Percentiles rank a stretch among this genome's conserved stretches.
Conservation (phyloP, 345 rosid species). For the Linum trigynum region DNA sequence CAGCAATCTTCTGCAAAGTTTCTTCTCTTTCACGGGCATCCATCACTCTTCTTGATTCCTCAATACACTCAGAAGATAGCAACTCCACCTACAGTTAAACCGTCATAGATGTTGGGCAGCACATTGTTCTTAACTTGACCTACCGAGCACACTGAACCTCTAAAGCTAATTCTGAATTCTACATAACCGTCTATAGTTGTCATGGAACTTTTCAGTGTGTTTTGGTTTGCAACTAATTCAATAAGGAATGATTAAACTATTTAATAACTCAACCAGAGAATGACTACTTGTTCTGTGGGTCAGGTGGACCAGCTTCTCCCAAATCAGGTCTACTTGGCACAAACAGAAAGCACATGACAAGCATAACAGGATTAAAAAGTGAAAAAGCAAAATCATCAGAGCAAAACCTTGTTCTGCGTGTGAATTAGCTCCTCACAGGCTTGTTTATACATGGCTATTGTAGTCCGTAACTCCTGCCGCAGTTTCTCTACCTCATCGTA, state of each 20-base stretch:
- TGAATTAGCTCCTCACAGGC: slow-evolving; percentile 69
- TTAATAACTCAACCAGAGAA: no score
- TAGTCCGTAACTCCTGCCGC: slow-evolving; percentile 47
- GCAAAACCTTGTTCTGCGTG: slow-evolving; percentile 55
- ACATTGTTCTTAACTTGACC: not conserved
- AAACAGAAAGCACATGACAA: no score
- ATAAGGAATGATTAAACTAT: no score
- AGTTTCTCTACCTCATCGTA: slow-evolving; percentile 56
- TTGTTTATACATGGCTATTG: slow-evolving; percentile 53
- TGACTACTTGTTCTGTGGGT: no score
- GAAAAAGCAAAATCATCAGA: not conserved
- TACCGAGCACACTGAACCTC: no score
- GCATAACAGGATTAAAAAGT: no score
- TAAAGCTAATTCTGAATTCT: not conserved
- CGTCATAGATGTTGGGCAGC: not conserved
- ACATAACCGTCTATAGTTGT: not conserved
- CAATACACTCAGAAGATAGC: slow-evolving; percentile 58
- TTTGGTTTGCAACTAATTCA: no score
- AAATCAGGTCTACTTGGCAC: no score
- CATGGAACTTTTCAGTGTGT: no score
- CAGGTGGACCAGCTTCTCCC: no score
- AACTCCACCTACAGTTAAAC: slow-evolving; percentile 41
- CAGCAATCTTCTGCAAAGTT: slow-evolving; percentile 49
- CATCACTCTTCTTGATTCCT: slow-evolving; percentile 51
- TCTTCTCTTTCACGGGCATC: slow-evolving; percentile 62